Conservation (phyloP, 257 asterid species). For the Henckelia pumila region DNA sequence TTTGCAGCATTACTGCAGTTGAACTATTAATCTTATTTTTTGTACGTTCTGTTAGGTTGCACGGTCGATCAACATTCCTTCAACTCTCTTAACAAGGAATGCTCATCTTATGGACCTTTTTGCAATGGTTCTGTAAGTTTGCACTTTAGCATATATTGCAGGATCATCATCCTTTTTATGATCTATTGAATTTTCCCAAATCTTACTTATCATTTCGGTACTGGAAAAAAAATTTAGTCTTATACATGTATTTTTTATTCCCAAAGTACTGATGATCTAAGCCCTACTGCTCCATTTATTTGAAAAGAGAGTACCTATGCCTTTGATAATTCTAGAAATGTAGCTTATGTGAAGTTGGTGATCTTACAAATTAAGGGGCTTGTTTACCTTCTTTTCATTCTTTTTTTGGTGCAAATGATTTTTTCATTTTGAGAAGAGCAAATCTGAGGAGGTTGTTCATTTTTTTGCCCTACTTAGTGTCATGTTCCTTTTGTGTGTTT, state of each 20-base stretch:
- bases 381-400: neutral
- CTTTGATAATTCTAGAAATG: neutral
- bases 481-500: neutral
- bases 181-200: conserved; percentile 9
- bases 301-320: neutral
- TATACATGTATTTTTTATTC: neutral
- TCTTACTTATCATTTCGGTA: neutral
- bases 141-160: conserved; percentile 1
- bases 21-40: conserved; percentile 21
- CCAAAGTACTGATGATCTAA: neutral
- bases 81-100: conserved; percentile 26
- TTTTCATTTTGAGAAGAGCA: neutral
- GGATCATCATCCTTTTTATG: neutral
- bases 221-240: neutral
- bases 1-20: conserved; percentile 1
- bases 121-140: conserved; percentile 45
- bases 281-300: neutral
- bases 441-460: neutral
- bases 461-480: neutral
- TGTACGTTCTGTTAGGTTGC: conserved; percentile 34
- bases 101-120: conserved; percentile 21
- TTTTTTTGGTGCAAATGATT: neutral
- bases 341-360: conserved; percentile 5
- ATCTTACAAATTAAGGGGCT: neutral
- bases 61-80: conserved; percentile 29